Conservation (phyloP, 2,329 filamentous ascomycete genomes). For the Ustulina deusta region DNA sequence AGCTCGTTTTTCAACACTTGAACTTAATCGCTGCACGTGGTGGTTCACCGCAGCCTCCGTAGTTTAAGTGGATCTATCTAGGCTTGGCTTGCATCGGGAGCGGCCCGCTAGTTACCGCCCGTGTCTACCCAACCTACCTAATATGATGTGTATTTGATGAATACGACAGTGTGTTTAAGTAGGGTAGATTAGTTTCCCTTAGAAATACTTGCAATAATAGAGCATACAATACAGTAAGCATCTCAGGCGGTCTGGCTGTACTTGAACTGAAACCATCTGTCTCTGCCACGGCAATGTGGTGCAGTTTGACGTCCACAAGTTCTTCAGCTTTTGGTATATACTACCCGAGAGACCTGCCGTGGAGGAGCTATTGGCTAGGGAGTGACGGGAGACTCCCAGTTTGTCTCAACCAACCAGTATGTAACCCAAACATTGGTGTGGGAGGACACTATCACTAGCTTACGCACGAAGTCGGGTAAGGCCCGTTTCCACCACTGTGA, state of each 20-base stretch:
- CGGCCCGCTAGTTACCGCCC: slow-evolving; percentile 1
- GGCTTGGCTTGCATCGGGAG: background rate
- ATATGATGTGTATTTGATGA: background rate
- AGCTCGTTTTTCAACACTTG: too few relatives aligned
- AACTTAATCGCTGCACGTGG: background rate
- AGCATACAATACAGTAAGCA: background rate
- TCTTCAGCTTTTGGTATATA: background rate
- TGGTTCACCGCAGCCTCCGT: background rate
- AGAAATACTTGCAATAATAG: too few relatives aligned
- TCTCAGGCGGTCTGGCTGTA: background rate
- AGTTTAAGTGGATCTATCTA: background rate
- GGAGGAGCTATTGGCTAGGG: background rate
- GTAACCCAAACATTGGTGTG: slow-evolving; percentile 1
- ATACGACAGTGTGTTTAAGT: background rate
- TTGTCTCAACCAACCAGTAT: slow-evolving; percentile 6
- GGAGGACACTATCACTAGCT: slow-evolving; percentile 4
- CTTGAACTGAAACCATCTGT: background rate
- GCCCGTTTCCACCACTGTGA: background rate
- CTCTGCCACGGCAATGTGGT: background rate
- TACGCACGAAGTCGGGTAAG: background rate
- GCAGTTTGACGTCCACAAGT: background rate
- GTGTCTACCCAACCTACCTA: background rate
- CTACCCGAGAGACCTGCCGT: background rate
- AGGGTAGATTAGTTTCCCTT: background rate
- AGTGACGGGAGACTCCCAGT: background rate